Evolutionary conservation across 2,329 filamentous ascomycete species (phyloP).

Genomic region (Ascochyta rabiei): DNA sequence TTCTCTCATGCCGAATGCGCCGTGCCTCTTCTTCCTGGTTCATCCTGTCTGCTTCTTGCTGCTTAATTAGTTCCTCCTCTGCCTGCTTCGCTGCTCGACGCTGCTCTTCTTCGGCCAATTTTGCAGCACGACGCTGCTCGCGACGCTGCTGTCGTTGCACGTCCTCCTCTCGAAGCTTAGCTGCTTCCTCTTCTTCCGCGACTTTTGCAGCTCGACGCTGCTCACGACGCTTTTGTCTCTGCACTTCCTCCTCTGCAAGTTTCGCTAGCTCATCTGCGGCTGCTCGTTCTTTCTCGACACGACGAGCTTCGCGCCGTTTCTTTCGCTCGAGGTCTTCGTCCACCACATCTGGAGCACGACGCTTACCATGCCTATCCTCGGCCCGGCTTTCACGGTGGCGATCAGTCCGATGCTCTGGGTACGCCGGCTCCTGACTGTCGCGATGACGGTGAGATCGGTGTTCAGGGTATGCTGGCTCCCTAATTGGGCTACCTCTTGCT

Average conservation of each 20-base stretch:
- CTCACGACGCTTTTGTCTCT: slow-evolving; percentile 35
- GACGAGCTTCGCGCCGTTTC: slow-evolving; percentile 37
- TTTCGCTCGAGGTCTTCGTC: slow-evolving; percentile 37
- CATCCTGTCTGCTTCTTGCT: slow-evolving; percentile 27
- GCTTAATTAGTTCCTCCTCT: slow-evolving; percentile 28
- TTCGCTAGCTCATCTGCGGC: slow-evolving; percentile 36
- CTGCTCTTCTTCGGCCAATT: slow-evolving; percentile 33
- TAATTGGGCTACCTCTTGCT: slow-evolving; percentile 23
- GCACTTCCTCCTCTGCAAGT: slow-evolving; percentile 33
- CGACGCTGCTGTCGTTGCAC: slow-evolving; percentile 30
- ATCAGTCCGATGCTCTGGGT: slow-evolving; percentile 37
- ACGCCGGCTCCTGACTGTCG: slow-evolving; percentile 35
- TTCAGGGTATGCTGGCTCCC: slow-evolving; percentile 36
- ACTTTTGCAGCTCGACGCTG: slow-evolving; percentile 33
- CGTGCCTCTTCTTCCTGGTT: slow-evolving; percentile 37
- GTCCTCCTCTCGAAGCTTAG: slow-evolving; percentile 29
- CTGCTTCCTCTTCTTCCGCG: slow-evolving; percentile 31
- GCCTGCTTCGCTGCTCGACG: slow-evolving; percentile 27
- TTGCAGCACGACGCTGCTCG: slow-evolving; percentile 36
- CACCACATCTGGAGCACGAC: slow-evolving; percentile 29
- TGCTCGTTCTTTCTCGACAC: slow-evolving; percentile 33
- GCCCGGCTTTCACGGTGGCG: slow-evolving; percentile 34
- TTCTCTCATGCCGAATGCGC: slow-evolving; percentile 35
- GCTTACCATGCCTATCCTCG: slow-evolving; percentile 39
- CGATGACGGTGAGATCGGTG: slow-evolving; percentile 36